These are phyloP conservation scores for Rhodotorula mucilaginosa DNA, from an alignment of 1,284 basidiomycete species.

Conservation along the genomic window DNA sequence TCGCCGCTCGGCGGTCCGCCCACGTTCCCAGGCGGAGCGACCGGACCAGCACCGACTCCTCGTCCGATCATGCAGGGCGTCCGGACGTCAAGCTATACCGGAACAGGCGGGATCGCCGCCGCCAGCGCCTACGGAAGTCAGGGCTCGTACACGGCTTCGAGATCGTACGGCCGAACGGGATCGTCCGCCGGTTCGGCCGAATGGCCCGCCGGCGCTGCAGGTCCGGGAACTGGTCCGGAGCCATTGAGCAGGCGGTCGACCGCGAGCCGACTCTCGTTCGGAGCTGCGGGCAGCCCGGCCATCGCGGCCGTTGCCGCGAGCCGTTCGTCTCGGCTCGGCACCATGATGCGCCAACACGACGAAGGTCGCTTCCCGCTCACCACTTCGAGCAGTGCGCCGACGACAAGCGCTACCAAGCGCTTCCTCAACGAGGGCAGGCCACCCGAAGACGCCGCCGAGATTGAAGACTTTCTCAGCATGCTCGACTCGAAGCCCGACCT, in stretches of 20 bases:
- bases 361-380: background rate
- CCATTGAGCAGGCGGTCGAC: background rate
- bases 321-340: background rate
- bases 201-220: background rate
- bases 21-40: background rate
- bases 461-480: conserved; percentile 40
- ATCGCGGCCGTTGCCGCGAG: background rate
- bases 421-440: conserved; percentile 20
- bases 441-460: conserved; percentile 39
- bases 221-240: background rate
- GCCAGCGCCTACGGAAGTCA: conserved; percentile 5
- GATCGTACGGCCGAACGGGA: conserved; percentile 18
- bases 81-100: background rate
- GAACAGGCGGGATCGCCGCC: no score
- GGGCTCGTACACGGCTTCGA: conserved; percentile 13
- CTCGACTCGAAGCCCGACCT: conserved; percentile 42
- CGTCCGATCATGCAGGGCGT: conserved; percentile 18
- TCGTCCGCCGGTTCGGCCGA: conserved; percentile 6
- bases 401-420: background rate
- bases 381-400: background rate
- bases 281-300: background rate
- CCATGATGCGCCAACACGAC: conserved; percentile 16
- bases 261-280: conserved; percentile 11
- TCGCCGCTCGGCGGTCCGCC: conserved; percentile 9
- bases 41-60: background rate